Conservation (phyloP, 352 stramenopile species). For the Globisporangium abappressorium region DNA sequence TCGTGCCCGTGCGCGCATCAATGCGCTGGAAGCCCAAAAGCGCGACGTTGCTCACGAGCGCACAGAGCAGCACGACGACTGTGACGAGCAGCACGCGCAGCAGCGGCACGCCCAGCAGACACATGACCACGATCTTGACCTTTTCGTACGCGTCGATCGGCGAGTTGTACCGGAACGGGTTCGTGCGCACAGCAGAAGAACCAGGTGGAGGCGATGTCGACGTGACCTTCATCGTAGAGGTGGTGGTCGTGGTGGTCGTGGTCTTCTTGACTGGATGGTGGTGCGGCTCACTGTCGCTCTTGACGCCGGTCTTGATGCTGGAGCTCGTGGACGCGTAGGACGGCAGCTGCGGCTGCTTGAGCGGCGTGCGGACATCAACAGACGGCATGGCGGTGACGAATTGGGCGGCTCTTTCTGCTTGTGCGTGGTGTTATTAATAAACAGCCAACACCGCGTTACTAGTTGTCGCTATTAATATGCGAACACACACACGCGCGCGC, state of each 20-base stretch:
- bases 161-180: conserved; percentile 63
- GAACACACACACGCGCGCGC: too few relatives aligned
- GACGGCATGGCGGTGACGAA: background rate
- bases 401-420: too few relatives aligned
- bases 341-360: background rate
- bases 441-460: too few relatives aligned
- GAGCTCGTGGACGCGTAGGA: background rate
- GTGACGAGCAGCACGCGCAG: conserved; percentile 47
- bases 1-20: conserved; percentile 27
- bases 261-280: background rate
- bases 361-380: background rate
- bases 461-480: too few relatives aligned
- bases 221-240: conserved; percentile 12
- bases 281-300: background rate
- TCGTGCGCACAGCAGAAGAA: conserved; percentile 18
- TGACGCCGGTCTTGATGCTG: background rate
- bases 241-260: background rate
- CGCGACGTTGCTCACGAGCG: conserved; percentile 41
- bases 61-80: conserved; percentile 30
- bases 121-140: conserved; percentile 54
- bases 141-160: conserved; percentile 55
- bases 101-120: conserved; percentile 53
- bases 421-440: background rate
- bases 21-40: conserved; percentile 50
- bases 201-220: background rate